Conservation (phyloP, 2,329 filamentous ascomycete species). For the Chrysosporium keratinophilum region DNA sequence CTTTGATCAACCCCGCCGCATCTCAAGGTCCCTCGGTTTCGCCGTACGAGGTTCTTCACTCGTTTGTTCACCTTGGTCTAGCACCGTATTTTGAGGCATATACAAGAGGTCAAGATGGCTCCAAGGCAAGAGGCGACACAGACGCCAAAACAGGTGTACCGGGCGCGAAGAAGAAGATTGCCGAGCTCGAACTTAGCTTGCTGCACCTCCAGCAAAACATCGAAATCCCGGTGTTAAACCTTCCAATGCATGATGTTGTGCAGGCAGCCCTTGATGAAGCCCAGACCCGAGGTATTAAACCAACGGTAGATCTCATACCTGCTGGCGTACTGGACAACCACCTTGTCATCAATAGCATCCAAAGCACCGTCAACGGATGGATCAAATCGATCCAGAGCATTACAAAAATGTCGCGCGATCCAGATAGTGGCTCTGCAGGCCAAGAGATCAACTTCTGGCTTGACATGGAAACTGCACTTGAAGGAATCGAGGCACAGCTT, state of each 20-base stretch:
- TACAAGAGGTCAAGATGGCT: constrained; percentile 66
- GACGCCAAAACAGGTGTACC: constrained; percentile 92
- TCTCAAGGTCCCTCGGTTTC: constrained; percentile 65
- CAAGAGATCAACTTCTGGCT: constrained; percentile 99
- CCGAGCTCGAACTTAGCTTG: constrained; percentile 82
- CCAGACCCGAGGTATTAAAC: constrained; percentile 52
- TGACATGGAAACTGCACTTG: constrained; percentile 87
- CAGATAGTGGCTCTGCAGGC: constrained; percentile 65
- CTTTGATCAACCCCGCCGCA: constrained; percentile 54
- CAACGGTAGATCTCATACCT: constrained; percentile 70
- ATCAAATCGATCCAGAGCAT: constrained; percentile 97
- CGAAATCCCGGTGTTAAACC: constrained; percentile 83
- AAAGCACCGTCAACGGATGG: constrained; percentile 91
- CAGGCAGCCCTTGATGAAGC: constrained; percentile 76
- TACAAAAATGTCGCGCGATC: constrained; percentile 85
- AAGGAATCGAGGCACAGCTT: constrained; percentile 82
- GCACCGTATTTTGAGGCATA: constrained; percentile 97
- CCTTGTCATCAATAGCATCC: constrained; percentile 83
- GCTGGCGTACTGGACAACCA: constrained; percentile 71
- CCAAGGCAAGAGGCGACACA: constrained; percentile 65
- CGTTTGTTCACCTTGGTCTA: constrained; percentile 79
- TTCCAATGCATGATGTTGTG: constrained; percentile 81
- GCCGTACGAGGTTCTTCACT: constrained; percentile 85
- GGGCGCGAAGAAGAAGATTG: constrained; percentile 93
- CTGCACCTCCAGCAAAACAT: constrained; percentile 94